Evolutionary conservation across 2,329 filamentous ascomycete genomes (phyloP), one percentile per base, ranked within the genome.

Genomic region (Xylaria sp.): DNA sequence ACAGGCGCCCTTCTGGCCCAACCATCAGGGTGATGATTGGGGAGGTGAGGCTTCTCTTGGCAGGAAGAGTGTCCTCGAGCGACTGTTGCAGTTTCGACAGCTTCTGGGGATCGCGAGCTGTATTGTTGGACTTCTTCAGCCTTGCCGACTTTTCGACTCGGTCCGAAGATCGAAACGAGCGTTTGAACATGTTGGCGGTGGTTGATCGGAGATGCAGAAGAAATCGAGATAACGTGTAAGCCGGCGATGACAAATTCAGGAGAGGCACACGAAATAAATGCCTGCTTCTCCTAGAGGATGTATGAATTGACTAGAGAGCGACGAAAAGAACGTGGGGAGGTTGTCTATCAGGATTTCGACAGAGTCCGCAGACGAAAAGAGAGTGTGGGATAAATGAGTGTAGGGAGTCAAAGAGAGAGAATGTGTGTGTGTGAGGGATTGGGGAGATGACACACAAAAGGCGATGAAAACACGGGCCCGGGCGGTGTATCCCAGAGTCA

Each of bases 11-110:
- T 78, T 97, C 94, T 76, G 84, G 85, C 76, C 94, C 94, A 79
- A 98, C 90, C 75, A 92, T 90, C 76, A 98, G 86, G 69, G 94
- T 97, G 82, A 97, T 87, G 82, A 97, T 97, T 78, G 94, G 92
- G 71, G 89, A 89, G 74, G 75, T 81, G 79, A 80, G 76, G 73
- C 71, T 75, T 60, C 75, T 78, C 74, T 81, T 81, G 65, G 76
- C 76, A 69, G 80, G 80, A 72, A 80, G 77, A 73, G 83, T 80
- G 72, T 86, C 82, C 76, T 87, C 84, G 70, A 94, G 86, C 83
- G 92, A 94, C 85, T 92, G 91, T 83, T 95, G 91, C 88, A 97
- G 87, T 89, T 93, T 96, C 87, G 88, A 87, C 79, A 91, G 86
- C 88, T 94, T 96, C 82, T 90, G 87, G 78, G 90, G 87, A 84